These are phyloP conservation scores for Shiraia sp. DNA, from an alignment of 2,329 filamentous ascomycete species.

Conservation along the genomic window DNA sequence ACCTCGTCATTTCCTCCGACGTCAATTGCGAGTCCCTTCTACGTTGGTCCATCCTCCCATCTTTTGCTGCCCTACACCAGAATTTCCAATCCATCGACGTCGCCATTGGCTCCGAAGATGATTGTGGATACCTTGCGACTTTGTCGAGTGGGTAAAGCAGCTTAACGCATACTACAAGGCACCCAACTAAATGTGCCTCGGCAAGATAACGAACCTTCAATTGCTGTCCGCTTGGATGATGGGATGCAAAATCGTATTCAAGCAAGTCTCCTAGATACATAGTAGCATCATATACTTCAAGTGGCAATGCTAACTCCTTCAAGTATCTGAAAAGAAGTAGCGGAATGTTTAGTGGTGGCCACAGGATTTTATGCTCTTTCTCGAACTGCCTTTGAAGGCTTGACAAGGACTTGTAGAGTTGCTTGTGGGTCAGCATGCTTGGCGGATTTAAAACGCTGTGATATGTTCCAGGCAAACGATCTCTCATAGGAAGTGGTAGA, in stretches of 20 bases:
- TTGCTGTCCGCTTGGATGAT: constrained; percentile 37
- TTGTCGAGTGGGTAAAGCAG: constrained; percentile 75
- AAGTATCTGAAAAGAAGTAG: constrained; percentile 71
- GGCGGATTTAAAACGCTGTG: constrained; percentile 61
- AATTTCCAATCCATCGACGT: constrained; percentile 71
- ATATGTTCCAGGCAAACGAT: constrained; percentile 65
- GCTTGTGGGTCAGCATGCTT: constrained; percentile 53
- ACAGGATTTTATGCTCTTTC: constrained; percentile 68
- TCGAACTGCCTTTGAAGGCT: constrained; percentile 67
- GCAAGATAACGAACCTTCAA: constrained; percentile 52
- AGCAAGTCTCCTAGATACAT: constrained; percentile 60
- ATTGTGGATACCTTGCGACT: constrained; percentile 55
- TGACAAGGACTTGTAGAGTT: constrained; percentile 67
- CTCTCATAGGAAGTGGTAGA: constrained; percentile 67
- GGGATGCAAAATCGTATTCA: constrained; percentile 62
- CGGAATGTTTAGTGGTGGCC: constrained; percentile 74
- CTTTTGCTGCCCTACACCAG: constrained; percentile 57
- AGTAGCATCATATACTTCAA: constrained; percentile 66
- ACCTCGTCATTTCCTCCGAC: constrained; percentile 53
- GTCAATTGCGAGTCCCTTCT: constrained; percentile 22
- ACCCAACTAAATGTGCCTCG: constrained; percentile 72
- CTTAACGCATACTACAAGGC: constrained; percentile 77
- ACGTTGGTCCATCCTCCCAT: constrained; percentile 3
- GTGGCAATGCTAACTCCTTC: constrained; percentile 72
- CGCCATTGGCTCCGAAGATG: constrained; percentile 59